A percentile compares a stretch with the other conserved stretches of the same genome.
These are phyloP conservation scores for Leucogyrophana mollusca DNA, from an alignment of 768 basidiomycete species.

Conservation along the genomic window DNA sequence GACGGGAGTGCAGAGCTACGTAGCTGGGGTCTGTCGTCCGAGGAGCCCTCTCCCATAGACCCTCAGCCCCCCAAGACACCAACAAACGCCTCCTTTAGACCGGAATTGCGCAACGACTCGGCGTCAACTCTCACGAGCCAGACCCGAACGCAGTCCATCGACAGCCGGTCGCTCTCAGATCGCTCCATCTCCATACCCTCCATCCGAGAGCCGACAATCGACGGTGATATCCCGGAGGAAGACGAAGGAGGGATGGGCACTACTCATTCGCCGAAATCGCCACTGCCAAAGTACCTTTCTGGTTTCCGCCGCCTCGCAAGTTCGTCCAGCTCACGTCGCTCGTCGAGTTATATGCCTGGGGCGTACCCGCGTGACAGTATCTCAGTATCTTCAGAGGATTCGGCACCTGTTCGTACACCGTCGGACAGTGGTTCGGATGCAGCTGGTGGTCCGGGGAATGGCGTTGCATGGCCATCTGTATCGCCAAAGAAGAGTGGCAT, in stretches of 20 bases:
- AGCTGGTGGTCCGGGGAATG: slow-evolving; percentile 24
- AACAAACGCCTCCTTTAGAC: slow-evolving; percentile 22
- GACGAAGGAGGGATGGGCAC: slow-evolving; percentile 29
- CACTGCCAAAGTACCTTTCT: slow-evolving; percentile 47
- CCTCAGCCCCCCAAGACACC: slow-evolving; percentile 18
- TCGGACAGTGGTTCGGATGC: slow-evolving; percentile 40
- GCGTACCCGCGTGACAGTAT: slow-evolving; percentile 56
- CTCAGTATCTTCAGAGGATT: slow-evolving; percentile 70
- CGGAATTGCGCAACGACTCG: slow-evolving; percentile 17
- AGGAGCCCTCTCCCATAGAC: slow-evolving; percentile 5
- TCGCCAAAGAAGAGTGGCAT: slow-evolving; percentile 52
- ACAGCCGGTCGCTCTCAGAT: slow-evolving; percentile 20
- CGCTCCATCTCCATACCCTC: slow-evolving; percentile 30
- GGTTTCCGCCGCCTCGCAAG: slow-evolving; percentile 45
- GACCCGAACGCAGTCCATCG: slow-evolving; percentile 10
- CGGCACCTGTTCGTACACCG: slow-evolving; percentile 57
- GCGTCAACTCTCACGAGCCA: slow-evolving; percentile 22
- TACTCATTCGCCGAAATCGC: slow-evolving; percentile 52
- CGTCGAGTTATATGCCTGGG: slow-evolving; percentile 39
- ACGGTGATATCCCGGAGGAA: slow-evolving; percentile 20
- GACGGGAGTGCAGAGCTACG: slow-evolving; percentile 30
- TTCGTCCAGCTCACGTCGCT: slow-evolving; percentile 20
- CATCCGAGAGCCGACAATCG: slow-evolving; percentile 25
- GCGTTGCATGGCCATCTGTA: slow-evolving; percentile 46
- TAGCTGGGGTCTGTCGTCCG: not conserved